Conservation (phyloP, 2,329 filamentous ascomycete genomes). For the Pseudogymnoascus sp. region DNA sequence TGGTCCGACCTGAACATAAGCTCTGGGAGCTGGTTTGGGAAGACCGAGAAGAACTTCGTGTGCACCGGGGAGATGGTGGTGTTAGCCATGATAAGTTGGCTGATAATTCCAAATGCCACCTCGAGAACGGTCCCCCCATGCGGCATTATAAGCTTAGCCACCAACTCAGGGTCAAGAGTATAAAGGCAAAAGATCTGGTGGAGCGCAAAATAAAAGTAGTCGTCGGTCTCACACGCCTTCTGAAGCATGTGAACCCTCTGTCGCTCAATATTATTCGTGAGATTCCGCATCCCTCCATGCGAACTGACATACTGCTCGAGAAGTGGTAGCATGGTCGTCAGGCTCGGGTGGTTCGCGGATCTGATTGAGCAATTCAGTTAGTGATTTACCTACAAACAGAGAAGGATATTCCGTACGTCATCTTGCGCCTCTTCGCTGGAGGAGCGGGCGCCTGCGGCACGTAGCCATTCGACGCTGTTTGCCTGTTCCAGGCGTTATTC, state of each 20-base stretch:
- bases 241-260: conserved; percentile 45
- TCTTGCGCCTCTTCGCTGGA: background rate
- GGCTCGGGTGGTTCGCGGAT: background rate
- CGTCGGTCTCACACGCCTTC: conserved; percentile 45
- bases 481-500: background rate
- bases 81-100: conserved; percentile 39
- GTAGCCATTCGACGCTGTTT: background rate
- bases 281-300: background rate
- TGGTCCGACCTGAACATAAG: conserved; percentile 24
- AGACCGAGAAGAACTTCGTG: conserved; percentile 37
- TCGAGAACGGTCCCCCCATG: conserved; percentile 17
- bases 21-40: conserved; percentile 33
- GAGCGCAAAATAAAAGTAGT: conserved; percentile 55
- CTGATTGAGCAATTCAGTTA: background rate
- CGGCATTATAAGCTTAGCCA: conserved; percentile 32
- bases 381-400: background rate
- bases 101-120: conserved; percentile 30
- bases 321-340: background rate
- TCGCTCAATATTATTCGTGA: conserved; percentile 26
- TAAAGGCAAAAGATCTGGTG: conserved; percentile 58
- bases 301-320: background rate
- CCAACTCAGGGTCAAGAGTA: conserved; percentile 31
- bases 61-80: conserved; percentile 30
- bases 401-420: background rate
- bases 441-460: background rate